A percentile compares a stretch with the other conserved stretches of the same genome.
phyloP scores from a whole-genome alignment of 495 filamentous ascomycete species.

The Lasiosphaeris hirsuta region DNA sequence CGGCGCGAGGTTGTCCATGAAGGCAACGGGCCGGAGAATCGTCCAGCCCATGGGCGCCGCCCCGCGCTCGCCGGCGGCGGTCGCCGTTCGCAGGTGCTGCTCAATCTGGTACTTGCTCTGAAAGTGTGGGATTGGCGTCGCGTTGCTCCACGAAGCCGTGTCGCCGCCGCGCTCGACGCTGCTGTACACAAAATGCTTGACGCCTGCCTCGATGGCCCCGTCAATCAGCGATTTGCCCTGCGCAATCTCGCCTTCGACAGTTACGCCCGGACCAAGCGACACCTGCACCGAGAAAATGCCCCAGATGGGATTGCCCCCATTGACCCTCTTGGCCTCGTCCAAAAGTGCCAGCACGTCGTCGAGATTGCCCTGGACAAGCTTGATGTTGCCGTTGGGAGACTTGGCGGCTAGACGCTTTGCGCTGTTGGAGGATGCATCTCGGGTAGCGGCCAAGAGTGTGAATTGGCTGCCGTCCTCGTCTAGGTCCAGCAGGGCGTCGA shows the following conservation, averaged over 20 bases:
- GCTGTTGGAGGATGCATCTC: slow-evolving; percentile 46
- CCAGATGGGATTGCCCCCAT: slow-evolving; percentile 31
- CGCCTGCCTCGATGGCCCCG: slow-evolving; percentile 51
- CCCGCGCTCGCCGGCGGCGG: slow-evolving; percentile 23
- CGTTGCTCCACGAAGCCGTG: slow-evolving; percentile 48
- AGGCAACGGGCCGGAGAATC: slow-evolving; percentile 61
- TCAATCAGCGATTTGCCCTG: slow-evolving; percentile 66
- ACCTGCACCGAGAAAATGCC: slow-evolving; percentile 40
- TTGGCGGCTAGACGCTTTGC: slow-evolving; percentile 47
- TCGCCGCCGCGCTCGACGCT: slow-evolving; percentile 67
- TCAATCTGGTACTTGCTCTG: slow-evolving; percentile 65
- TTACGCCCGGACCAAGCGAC: slow-evolving; percentile 46
- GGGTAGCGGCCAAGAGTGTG: slow-evolving; percentile 62
- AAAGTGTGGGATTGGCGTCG: slow-evolving; percentile 66
- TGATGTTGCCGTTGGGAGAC: slow-evolving; percentile 38
- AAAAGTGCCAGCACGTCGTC: slow-evolving; percentile 53
- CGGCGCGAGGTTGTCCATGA: slow-evolving; percentile 63
- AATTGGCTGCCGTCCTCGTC: slow-evolving; percentile 21
- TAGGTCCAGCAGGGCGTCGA: slow-evolving; percentile 49
- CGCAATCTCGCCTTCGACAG: slow-evolving; percentile 50
- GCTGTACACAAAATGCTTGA: slow-evolving; percentile 66
- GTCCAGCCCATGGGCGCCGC: slow-evolving; percentile 52
- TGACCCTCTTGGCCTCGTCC: slow-evolving; percentile 38
- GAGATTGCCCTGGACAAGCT: slow-evolving; percentile 58
- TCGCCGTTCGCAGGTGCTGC: slow-evolving; percentile 48